A percentile compares a stretch with the other conserved stretches of the same genome.
Evolutionary conservation across 2,329 filamentous ascomycete genomes (phyloP).

Genomic region (Rugonectria rugulosa): DNA sequence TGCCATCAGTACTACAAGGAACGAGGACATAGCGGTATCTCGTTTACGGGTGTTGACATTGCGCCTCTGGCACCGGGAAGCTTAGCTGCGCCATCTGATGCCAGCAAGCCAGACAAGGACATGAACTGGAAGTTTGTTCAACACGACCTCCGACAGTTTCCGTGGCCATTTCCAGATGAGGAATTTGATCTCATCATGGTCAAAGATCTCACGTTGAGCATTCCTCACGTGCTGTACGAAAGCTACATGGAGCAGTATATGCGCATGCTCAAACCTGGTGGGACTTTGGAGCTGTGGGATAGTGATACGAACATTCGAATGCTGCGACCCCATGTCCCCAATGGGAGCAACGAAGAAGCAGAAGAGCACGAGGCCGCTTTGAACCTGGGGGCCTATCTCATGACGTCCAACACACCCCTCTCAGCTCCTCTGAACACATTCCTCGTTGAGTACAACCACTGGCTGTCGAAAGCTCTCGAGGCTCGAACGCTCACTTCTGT

Average conservation of each 20-base stretch:
- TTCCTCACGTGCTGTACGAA: slow-evolving; percentile 67
- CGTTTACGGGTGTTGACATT: slow-evolving; percentile 85
- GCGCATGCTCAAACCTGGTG: slow-evolving; percentile 78
- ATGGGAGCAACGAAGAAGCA: slow-evolving; percentile 48
- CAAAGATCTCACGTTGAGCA: slow-evolving; percentile 78
- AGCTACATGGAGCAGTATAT: slow-evolving; percentile 73
- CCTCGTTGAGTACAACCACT: slow-evolving; percentile 82
- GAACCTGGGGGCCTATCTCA: slow-evolving; percentile 79
- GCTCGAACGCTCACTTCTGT: slow-evolving; percentile 72
- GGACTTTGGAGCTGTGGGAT: slow-evolving; percentile 88
- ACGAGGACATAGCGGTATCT: slow-evolving; percentile 72
- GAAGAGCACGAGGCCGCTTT: slow-evolving; percentile 71
- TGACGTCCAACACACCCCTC: slow-evolving; percentile 84
- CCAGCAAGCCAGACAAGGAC: slow-evolving; percentile 68
- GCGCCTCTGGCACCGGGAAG: slow-evolving; percentile 68
- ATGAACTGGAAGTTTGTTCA: slow-evolving; percentile 91
- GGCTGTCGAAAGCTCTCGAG: slow-evolving; percentile 80
- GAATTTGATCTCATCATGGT: slow-evolving; percentile 90
- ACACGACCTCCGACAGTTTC: slow-evolving; percentile 79
- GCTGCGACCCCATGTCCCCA: slow-evolving; percentile 78
- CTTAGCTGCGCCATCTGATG: slow-evolving; percentile 39
- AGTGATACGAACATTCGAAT: slow-evolving; percentile 85
- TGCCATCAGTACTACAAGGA: slow-evolving; percentile 81
- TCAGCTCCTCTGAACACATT: slow-evolving; percentile 82
- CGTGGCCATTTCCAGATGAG: slow-evolving; percentile 79